A percentile compares a stretch with the other conserved stretches of the same genome.
Conservation (phyloP, 768 basidiomycete genomes). For the Rhodotorula toruloides region DNA sequence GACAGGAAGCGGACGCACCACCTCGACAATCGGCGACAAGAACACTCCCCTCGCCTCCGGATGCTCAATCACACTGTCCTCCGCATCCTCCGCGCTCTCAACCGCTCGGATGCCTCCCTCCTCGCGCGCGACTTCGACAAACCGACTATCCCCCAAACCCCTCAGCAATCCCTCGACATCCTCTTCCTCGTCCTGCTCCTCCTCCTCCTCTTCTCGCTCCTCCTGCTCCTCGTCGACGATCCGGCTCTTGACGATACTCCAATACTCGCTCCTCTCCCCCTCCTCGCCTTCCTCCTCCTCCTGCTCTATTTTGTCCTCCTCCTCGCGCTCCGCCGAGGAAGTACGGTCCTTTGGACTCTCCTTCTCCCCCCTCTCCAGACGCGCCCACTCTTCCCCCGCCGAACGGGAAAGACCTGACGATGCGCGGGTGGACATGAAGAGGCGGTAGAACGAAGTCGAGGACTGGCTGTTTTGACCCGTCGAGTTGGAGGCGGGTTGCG, state of each 20-base stretch:
- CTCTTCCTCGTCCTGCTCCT: neutral
- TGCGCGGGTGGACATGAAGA: slow-evolving; percentile 21
- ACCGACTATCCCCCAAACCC: too few species aligned
- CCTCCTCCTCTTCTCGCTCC: neutral
- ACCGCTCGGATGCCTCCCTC: too few species aligned
- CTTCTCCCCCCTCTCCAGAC: slow-evolving; percentile 29
- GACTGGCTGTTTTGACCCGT: neutral
- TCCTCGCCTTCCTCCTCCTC: neutral
- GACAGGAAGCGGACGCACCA: slow-evolving; percentile 8
- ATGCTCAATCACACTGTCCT: slow-evolving; percentile 4
- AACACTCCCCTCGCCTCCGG: slow-evolving; percentile 2
- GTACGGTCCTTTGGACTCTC: slow-evolving; percentile 22
- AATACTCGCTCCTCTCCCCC: too few species aligned
- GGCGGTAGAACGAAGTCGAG: slow-evolving; percentile 28
- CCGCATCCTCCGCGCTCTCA: neutral
- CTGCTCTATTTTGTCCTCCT: neutral
- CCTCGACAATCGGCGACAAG: slow-evolving; percentile 28
- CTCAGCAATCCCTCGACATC: neutral
- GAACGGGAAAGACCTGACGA: neutral
- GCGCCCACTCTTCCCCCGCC: slow-evolving; percentile 25
- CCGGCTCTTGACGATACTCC: too few species aligned
- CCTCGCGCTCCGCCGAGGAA: too few species aligned
- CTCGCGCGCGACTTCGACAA: neutral
- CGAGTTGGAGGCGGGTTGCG: neutral
- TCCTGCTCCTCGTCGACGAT: neutral